Base-by-base conservation (phyloP, 2,329 filamentous ascomycete genomes). In the Cadophora luteo-olivacea region DNA sequence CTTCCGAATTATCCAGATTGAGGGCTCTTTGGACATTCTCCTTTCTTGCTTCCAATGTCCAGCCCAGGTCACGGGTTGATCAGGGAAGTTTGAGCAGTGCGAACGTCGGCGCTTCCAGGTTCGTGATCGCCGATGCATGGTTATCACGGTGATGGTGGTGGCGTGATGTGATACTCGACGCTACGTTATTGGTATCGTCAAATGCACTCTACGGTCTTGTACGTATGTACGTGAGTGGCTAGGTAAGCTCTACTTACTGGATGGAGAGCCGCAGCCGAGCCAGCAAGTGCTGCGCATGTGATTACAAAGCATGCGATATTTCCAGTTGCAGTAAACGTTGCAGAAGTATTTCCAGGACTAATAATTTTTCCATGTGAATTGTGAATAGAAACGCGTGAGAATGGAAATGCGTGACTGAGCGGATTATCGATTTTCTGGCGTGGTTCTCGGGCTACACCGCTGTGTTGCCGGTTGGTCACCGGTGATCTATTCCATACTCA, bases 1-100 rank as follows among this genome's bases (percentile, higher is more conserved):
- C 24, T 62, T 49, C 60, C 41, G 60, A 48, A 22, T 62, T 29
- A 49, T 62, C 60, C 60, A 62, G 45, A 49, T 62, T 49, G 60
- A 24, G 19, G 49, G 24, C 22, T 24, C 32, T 58, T 9, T 61
- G 38, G n/a, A 41, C 22, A 1, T 51, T 19, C 14, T 45, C 41
- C 6, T 1, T 45, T 11, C 41, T 45, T 45, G 41, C 16, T 45
- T 45, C 4, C 7, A 16, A 45, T 19, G 41, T 45, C 41, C 16
- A 45, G 41, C 41, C 22, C 41, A 62, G 49, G n/a, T 49, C 60
- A 49, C 60, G 24, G 60, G 60, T 45, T 45, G 9, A 38, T 38
- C 36, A 11, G 8, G 36, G 8, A 9, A 29, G 5, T 29, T 38
- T 14, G 36, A 38, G 36, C 29, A 14, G 36, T 14, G 36, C 12